Evolutionary conservation across 306 rosid genomes (phyloP).

Genomic region (Chamaecrista fasciculata): DNA sequence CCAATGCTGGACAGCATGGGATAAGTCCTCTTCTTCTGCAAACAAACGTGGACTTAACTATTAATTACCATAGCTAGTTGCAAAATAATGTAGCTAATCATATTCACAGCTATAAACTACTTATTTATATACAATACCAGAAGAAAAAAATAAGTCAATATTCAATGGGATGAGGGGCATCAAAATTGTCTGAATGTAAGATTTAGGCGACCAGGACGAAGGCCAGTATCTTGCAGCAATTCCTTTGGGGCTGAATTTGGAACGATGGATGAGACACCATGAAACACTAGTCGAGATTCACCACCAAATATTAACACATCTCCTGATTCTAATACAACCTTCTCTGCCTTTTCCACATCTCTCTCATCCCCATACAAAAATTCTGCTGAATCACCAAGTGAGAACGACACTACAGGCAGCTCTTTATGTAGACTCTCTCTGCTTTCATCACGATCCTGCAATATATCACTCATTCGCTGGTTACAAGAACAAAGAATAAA

Average conservation of each 20-base stretch:
- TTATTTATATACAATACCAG: neutral
- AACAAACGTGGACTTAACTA: too few species aligned
- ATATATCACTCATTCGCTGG: too few species aligned
- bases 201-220: constrained; percentile 65
- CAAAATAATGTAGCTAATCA: too few species aligned
- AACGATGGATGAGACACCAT: constrained; percentile 59
- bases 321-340: constrained; percentile 58
- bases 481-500: too few species aligned
- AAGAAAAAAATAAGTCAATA: too few species aligned
- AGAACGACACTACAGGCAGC: constrained; percentile 69
- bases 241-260: constrained; percentile 53
- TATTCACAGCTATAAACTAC: neutral
- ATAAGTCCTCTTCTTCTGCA: too few species aligned
- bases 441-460: constrained; percentile 74
- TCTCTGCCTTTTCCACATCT: constrained; percentile 45
- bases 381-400: constrained; percentile 74
- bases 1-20: too few species aligned
- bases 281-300: constrained; percentile 55
- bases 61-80: too few species aligned
- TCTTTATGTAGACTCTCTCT: constrained; percentile 41
- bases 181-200: constrained; percentile 64
- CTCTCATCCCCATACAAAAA: constrained; percentile 61
- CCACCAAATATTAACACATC: constrained; percentile 78
- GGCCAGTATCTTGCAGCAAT: constrained; percentile 36
- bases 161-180: neutral